phyloP scores from a whole-genome alignment of 306 rosid genomes.

The Albizia julibrissin region DNA sequence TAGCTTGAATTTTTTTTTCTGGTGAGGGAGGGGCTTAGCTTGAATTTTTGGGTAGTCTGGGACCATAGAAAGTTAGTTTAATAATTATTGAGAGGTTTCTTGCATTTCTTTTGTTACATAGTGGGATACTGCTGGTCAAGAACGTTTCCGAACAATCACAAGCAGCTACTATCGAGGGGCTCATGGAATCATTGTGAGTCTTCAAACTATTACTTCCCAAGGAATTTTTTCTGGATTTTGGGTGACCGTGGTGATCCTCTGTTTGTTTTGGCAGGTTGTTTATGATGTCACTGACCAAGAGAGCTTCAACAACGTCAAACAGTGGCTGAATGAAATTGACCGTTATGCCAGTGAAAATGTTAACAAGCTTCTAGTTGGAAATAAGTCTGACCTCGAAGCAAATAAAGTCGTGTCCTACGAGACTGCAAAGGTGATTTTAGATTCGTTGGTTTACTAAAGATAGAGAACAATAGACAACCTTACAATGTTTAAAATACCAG shows the following conservation, averaged over 20 bases:
- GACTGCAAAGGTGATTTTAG: slow-evolving; percentile 60
- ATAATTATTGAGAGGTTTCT: slow-evolving; percentile 29
- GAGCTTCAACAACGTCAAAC: slow-evolving; percentile 81
- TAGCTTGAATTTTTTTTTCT: background rate
- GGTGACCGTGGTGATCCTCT: slow-evolving; percentile 25
- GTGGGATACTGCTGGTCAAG: slow-evolving; percentile 99
- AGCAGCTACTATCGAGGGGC: slow-evolving; percentile 99
- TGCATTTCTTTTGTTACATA: slow-evolving; percentile 40
- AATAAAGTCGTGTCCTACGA: slow-evolving; percentile 76
- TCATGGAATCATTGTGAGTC: slow-evolving; percentile 94
- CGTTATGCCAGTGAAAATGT: slow-evolving; percentile 84
- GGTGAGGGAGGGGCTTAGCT: background rate
- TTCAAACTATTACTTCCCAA: slow-evolving; percentile 1
- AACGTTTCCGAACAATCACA: slow-evolving; percentile 97
- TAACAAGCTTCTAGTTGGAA: slow-evolving; percentile 81
- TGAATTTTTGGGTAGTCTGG: background rate
- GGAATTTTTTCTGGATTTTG: slow-evolving; percentile 8
- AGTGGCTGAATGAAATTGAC: slow-evolving; percentile 81
- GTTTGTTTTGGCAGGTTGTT: slow-evolving; percentile 55
- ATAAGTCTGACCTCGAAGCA: slow-evolving; percentile 67
- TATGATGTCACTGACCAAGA: slow-evolving; percentile 86
- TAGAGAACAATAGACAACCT: background rate
- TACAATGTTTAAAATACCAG: background rate
- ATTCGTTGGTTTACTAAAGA: background rate
- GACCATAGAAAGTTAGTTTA: background rate